phyloP scores from a whole-genome alignment of 768 basidiomycete species.

The Kwoniella bestiolae region DNA sequence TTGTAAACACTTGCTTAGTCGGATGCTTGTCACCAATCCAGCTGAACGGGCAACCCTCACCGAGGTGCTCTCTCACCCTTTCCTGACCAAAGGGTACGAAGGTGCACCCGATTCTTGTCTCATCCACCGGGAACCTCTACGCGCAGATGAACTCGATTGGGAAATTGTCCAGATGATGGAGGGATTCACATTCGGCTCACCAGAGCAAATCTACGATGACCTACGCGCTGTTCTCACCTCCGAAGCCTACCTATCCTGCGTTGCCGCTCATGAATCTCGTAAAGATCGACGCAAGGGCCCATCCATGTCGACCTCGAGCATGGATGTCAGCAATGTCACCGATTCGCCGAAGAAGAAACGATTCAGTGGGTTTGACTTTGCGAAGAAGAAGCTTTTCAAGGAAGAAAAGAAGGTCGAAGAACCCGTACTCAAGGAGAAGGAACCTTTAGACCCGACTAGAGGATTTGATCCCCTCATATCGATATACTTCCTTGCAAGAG shows the following conservation, averaged over 20 bases:
- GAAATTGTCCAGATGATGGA: conserved; percentile 87
- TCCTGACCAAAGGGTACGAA: conserved; percentile 88
- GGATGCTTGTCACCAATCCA: conserved; percentile 98
- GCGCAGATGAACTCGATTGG: conserved; percentile 82
- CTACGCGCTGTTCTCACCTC: conserved; percentile 74
- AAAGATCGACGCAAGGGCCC: conserved; percentile 43
- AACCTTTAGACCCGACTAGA: conserved; percentile 73
- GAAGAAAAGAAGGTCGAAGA: conserved; percentile 52
- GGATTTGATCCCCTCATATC: conserved; percentile 95
- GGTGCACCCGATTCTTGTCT: conserved; percentile 82
- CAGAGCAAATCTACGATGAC: conserved; percentile 79
- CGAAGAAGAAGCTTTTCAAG: conserved; percentile 83
- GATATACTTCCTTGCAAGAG: conserved; percentile 93
- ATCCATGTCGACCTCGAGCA: conserved; percentile 32
- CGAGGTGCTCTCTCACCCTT: conserved; percentile 85
- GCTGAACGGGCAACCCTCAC: conserved; percentile 74
- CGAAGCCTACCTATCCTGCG: conserved; percentile 73
- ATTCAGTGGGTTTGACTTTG: conserved; percentile 93
- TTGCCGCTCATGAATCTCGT: conserved; percentile 74
- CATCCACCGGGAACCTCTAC: conserved; percentile 84
- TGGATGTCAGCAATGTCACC: conserved; percentile 45
- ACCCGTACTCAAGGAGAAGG: conserved; percentile 43
- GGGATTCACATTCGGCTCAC: conserved; percentile 93
- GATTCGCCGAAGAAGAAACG: conserved; percentile 67
- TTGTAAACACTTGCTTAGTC: conserved; percentile 88